Evolutionary conservation across 345 rosid species (phyloP), one percentile per base, ranked within the genome.

Genomic region (Pistacia integerrima): DNA sequence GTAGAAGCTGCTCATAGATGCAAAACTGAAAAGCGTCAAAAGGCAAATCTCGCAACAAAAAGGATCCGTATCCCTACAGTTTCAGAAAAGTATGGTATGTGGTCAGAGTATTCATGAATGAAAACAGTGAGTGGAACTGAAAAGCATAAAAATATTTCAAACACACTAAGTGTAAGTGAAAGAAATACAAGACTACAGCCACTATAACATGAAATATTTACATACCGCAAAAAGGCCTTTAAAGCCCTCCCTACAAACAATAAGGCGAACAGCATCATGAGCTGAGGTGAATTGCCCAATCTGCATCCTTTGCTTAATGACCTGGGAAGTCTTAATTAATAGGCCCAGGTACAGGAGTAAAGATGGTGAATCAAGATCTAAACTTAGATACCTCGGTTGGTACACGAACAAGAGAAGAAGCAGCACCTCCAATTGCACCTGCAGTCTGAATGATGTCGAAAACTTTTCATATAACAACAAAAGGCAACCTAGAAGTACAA

Each of bases 21-120:
- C 99, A 94, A 81, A 94, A 94, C 75, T 94, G 98, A 70, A 93
- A 79, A 1, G 98, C 99, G 55, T 94, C 99, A 87, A 93, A 94
- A 62, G 98, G 99, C 80, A 94, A 85, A 84, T 94, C 99, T 80
- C 96, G 87, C 86, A 94, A 69, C 70, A 94, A 80, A 79, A 93
- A 91, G 54, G 97, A 93, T 76, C 99, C 92, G 78, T 88, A 94
- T 8, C 98, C 99, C 99, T 94, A 78, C 77, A 83, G 44, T 68
- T 75, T 73, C 72, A 69, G 48, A 54, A 67, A 66, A 2, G 52
- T 67, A 75, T 20, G 62, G 71, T 46, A 76, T 16, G 25, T 33
- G 12, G 54, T 46, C 57, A 41, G 22, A 63, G 56, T 56, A 62
- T 16, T 46, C 3, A n/a, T n/a, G 14, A 38, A 25, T 22, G 3